Conservation (phyloP, 2,329 filamentous ascomycete species). For the Scedosporium dehoogii region DNA sequence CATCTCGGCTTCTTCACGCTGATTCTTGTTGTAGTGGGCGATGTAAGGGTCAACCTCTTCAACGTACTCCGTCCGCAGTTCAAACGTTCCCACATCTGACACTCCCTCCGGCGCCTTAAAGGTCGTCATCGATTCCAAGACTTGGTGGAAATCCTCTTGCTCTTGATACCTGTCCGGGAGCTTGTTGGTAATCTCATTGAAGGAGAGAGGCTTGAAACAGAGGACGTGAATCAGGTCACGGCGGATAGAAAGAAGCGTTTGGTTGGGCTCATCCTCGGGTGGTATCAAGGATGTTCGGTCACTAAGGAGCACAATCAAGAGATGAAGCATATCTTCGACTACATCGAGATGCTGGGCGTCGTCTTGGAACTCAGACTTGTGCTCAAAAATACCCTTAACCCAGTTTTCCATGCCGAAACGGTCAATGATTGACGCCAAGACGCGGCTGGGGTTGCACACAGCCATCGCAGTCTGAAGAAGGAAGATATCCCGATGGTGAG, state of each 20-base stretch:
- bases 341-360: slow-evolving; percentile 84
- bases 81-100: slow-evolving; percentile 87
- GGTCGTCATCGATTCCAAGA: slow-evolving; percentile 77
- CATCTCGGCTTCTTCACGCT: slow-evolving; percentile 87
- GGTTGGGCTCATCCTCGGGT: slow-evolving; percentile 52
- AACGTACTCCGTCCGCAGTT: slow-evolving; percentile 76
- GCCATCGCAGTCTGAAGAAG: slow-evolving; percentile 86
- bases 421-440: slow-evolving; percentile 83
- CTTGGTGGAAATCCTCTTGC: slow-evolving; percentile 74
- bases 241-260: slow-evolving; percentile 62
- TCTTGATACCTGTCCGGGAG: slow-evolving; percentile 85
- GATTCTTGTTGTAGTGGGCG: slow-evolving; percentile 92
- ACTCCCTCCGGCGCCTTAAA: slow-evolving; percentile 88
- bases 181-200: slow-evolving; percentile 79
- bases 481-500: slow-evolving; percentile 91
- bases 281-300: slow-evolving; percentile 75
- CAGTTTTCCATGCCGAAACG: slow-evolving; percentile 82
- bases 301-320: slow-evolving; percentile 82
- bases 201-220: slow-evolving; percentile 92
- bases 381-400: slow-evolving; percentile 74
- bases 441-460: slow-evolving; percentile 69
- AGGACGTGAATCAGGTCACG: slow-evolving; percentile 88
- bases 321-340: slow-evolving; percentile 89
- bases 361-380: slow-evolving; percentile 65
- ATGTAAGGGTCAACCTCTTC: slow-evolving; percentile 92